Base-by-base conservation (phyloP, 2,329 filamentous ascomycete genomes). In the Sclerotinia nivalis region DNA sequence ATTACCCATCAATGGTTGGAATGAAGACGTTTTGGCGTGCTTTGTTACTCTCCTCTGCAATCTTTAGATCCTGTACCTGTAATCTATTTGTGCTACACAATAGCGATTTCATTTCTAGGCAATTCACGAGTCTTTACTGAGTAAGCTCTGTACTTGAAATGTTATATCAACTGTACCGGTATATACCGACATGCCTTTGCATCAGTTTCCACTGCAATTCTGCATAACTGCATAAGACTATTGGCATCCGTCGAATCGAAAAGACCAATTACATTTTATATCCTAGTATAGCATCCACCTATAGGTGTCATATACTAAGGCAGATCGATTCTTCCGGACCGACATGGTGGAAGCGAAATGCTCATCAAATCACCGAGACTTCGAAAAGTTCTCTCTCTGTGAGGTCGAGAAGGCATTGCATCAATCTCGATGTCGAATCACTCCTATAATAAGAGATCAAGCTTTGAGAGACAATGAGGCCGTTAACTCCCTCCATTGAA, bases 281-380 rank as follows among this genome's bases (percentile, higher is more conserved):
- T 52, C 60, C 45, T 52, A 20, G 60, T 12, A 50, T 62, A n/a
- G 60, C 31, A 50, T 40, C 37, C 25, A 22, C 25, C 43, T 47
- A 5, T 60, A 45, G 58, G 40, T 18, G 15, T 45, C n/a, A n/a
- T 45, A 20, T 10, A n/a, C 60, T 10, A n/a, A 34, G 47, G 31
- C 47, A 52, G 47, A 64, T 40, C 47, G 37, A 22, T 13, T 34
- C 31, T 40, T 64, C 47, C 47, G 40, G 47, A 64, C 60, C 61
- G 61, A 18, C 18, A 64, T 64, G 47, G 47, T 52, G 61, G 47
- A 52, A 40, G 61, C 47, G 61, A 40, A 64, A 52, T 62, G 60
- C 31, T 43, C 60, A 37, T 64, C 61, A 28, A 58, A 64, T 13
- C 47, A 37, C 60, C 60, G 28, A 37, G 45, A 10, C 34, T 10